These are phyloP conservation scores for Populus simonii DNA, from an alignment of 345 rosid species.

Conservation along the genomic window DNA sequence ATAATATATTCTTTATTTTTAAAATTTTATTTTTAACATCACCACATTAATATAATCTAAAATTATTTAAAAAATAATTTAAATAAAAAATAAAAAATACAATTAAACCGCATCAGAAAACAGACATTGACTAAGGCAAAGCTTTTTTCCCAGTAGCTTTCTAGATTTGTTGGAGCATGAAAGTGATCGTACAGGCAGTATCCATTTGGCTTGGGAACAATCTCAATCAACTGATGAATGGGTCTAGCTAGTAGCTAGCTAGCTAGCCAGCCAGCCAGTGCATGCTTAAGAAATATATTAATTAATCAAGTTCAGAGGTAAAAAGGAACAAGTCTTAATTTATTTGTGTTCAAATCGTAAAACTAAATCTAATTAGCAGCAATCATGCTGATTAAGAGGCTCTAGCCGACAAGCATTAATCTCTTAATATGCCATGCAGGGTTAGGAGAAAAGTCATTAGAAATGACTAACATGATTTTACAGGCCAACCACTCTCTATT, in stretches of 20 bases:
- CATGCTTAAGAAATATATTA: not conserved
- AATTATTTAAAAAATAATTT: too few relatives aligned
- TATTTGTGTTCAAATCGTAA: not conserved
- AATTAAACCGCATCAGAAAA: too few relatives aligned
- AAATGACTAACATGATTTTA: not conserved
- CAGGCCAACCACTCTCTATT: not conserved
- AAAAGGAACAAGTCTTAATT: not conserved
- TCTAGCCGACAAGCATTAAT: not conserved
- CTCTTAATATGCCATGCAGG: not conserved
- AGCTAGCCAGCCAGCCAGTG: not conserved
- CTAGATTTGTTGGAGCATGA: not conserved
- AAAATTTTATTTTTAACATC: too few relatives aligned
- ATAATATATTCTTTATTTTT: too few relatives aligned
- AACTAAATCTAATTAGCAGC: not conserved
- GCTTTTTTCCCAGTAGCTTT: not conserved
- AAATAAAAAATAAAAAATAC: too few relatives aligned
- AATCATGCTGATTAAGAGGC: slow-evolving; percentile 2
- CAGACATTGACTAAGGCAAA: not conserved
- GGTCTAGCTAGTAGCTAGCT: too few relatives aligned
- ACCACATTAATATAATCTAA: too few relatives aligned
- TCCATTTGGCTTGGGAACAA: not conserved
- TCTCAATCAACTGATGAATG: not conserved
- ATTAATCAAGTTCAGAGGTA: not conserved
- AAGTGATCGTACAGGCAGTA: not conserved
- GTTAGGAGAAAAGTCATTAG: not conserved